Evolutionary conservation across 257 asterid genomes (phyloP).

Genomic region (Solanum habrochaites): DNA sequence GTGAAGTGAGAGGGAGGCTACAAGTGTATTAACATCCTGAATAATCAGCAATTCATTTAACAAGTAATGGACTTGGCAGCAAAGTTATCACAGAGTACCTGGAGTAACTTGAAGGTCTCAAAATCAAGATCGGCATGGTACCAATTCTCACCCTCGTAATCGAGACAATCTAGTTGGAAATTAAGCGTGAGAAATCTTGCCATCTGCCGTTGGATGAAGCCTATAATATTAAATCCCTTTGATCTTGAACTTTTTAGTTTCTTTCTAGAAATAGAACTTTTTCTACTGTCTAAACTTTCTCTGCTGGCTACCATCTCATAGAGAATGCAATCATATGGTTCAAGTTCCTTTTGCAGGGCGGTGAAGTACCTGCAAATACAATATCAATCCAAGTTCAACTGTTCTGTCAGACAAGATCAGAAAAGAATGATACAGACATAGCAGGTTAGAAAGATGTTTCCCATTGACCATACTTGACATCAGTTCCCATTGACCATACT

Average conservation of each 20-base stretch:
- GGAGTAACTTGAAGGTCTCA: conserved; percentile 85
- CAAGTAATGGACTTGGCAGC: neutral
- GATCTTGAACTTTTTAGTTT: conserved; percentile 36
- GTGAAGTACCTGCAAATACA: conserved; percentile 58
- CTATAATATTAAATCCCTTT: conserved; percentile 66
- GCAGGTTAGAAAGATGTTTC: neutral
- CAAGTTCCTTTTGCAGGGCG: conserved; percentile 62
- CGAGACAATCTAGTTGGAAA: conserved; percentile 89
- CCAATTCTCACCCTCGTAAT: conserved; percentile 84
- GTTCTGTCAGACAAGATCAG: neutral
- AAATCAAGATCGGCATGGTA: conserved; percentile 95
- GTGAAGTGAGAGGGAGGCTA: neutral
- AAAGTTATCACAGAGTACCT: conserved; percentile 32
- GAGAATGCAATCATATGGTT: conserved; percentile 74
- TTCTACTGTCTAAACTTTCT: conserved; percentile 75
- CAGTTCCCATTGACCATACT: neutral
- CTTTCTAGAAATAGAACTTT: conserved; percentile 38
- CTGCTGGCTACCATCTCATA: conserved; percentile 97
- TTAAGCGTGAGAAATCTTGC: conserved; percentile 74
- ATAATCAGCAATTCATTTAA: neutral
- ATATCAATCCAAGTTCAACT: neutral
- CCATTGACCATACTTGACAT: neutral
- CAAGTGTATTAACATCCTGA: neutral
- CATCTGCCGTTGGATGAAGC: conserved; percentile 89
- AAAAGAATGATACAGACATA: neutral